phyloP scores from a whole-genome alignment of 1,284 basidiomycete species.

The Puccinia polysora region DNA sequence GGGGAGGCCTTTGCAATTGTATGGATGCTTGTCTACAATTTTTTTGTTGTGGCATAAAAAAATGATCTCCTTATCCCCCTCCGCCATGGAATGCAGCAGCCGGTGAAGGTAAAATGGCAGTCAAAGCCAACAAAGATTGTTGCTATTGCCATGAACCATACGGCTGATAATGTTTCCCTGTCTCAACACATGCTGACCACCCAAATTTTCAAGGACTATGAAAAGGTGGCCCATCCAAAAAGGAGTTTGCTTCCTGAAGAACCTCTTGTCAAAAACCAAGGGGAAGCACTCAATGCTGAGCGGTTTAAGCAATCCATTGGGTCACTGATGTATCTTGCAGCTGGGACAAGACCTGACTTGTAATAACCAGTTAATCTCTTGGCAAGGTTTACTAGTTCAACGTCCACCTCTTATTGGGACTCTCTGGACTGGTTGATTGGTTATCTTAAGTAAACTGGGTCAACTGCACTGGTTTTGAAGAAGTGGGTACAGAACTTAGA shows the following conservation, averaged over 20 bases:
- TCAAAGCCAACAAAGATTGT: background rate
- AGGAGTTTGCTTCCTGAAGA: background rate
- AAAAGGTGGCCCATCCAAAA: background rate
- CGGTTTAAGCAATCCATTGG: background rate
- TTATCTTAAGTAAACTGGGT: too few species aligned
- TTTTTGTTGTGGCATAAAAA: background rate
- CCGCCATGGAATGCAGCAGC: background rate
- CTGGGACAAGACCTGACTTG: conserved; percentile 5
- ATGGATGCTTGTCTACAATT: background rate
- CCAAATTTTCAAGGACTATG: background rate
- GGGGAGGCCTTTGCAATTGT: background rate
- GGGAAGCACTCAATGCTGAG: background rate
- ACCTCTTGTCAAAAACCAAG: background rate
- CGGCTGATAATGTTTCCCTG: background rate
- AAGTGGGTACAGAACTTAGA: background rate
- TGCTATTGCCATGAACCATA: background rate
- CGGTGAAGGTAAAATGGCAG: background rate
- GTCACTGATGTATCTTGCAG: background rate
- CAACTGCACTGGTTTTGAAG: too few species aligned
- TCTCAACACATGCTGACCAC: background rate
- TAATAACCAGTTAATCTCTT: conserved; percentile 1
- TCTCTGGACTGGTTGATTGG: background rate
- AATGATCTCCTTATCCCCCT: background rate
- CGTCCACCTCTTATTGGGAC: background rate
- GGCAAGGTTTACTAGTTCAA: background rate